phyloP scores from a whole-genome alignment of 2,329 filamentous ascomycete genomes.

The Seiridium cupressi region DNA sequence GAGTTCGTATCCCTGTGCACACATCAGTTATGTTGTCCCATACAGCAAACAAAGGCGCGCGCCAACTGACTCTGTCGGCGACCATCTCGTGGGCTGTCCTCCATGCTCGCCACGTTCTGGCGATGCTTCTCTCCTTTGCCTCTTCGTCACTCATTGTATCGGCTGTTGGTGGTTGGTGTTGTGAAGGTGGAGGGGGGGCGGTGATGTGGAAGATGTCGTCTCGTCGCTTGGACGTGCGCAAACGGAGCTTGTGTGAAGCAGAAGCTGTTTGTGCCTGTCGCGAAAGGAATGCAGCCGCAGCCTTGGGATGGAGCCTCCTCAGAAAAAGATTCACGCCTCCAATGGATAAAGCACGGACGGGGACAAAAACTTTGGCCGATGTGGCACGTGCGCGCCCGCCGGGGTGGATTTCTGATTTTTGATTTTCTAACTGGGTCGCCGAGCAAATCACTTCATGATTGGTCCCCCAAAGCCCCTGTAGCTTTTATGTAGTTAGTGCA shows the following conservation, averaged over 20 bases:
- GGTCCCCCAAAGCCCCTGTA: no score
- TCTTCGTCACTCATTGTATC: conserved; percentile 41
- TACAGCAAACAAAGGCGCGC: background rate
- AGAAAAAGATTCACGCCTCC: background rate
- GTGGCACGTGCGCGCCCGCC: background rate
- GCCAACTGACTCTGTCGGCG: conserved; percentile 50
- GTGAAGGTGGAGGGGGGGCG: no score
- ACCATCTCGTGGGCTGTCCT: conserved; percentile 95
- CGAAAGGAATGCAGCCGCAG: background rate
- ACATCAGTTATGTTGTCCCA: conserved; percentile 14
- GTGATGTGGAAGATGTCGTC: no score
- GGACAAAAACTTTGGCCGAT: background rate
- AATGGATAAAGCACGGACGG: background rate
- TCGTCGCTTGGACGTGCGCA: no score
- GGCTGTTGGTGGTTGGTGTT: conserved; percentile 13
- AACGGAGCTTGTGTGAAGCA: no score
- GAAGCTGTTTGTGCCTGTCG: background rate
- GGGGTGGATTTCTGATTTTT: background rate
- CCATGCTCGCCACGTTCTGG: conserved; percentile 89
- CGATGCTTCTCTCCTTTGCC: conserved; percentile 50
- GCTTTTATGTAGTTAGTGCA: background rate
- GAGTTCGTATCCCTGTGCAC: conserved; percentile 81
- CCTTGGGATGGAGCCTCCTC: background rate
- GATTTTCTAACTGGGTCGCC: background rate
- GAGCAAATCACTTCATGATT: no score